Conservation (phyloP, 2,329 filamentous ascomycete species). For the Tolypocladium ovalisporum region DNA sequence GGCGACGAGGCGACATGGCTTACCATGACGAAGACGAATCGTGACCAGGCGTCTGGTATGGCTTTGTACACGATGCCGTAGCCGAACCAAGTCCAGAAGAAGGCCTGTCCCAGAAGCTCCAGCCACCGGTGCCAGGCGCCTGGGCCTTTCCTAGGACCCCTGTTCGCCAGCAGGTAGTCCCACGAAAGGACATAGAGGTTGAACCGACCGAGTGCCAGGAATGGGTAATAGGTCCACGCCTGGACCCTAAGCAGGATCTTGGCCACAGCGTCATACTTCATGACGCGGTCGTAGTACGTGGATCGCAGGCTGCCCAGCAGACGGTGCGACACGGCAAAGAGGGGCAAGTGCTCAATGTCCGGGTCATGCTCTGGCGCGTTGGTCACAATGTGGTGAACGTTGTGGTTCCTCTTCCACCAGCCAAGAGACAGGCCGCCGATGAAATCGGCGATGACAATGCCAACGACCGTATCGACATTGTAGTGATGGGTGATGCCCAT, state of each 20-base stretch:
- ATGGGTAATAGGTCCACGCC: constrained; percentile 71
- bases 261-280: constrained; percentile 67
- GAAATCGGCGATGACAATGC: constrained; percentile 83
- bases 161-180: constrained; percentile 60
- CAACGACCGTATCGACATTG: constrained; percentile 70
- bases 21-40: constrained; percentile 65
- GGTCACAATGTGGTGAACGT: constrained; percentile 93
- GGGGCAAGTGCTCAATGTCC: constrained; percentile 84
- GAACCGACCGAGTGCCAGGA: constrained; percentile 73
- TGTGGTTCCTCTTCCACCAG: constrained; percentile 97
- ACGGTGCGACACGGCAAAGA: constrained; percentile 78
- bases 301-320: constrained; percentile 64
- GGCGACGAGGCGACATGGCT: constrained; percentile 75
- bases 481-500: constrained; percentile 96
- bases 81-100: constrained; percentile 83
- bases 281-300: constrained; percentile 72
- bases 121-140: constrained; percentile 77
- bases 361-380: constrained; percentile 94
- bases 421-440: constrained; percentile 80
- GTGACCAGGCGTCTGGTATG: constrained; percentile 57
- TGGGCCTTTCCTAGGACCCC: constrained; percentile 62
- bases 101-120: constrained; percentile 63
- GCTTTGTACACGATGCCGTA: constrained; percentile 67
- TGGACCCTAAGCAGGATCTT: constrained; percentile 63
- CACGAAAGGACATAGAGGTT: constrained; percentile 79